Conservation (phyloP, 306 rosid genomes). For the Prunus padus region DNA sequence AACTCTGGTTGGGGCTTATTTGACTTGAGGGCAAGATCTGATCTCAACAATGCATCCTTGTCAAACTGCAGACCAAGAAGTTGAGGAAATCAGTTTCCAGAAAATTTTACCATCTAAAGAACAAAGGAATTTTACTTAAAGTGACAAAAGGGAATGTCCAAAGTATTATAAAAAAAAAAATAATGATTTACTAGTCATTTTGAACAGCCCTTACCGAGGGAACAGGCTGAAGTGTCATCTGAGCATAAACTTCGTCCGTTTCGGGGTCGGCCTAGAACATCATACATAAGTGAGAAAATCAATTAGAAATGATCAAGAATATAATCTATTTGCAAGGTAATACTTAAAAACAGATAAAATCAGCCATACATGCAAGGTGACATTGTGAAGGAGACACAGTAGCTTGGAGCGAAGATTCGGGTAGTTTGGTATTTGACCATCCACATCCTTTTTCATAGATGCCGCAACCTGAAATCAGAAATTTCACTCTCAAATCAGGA, state of each 20-base stretch:
- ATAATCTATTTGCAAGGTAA: neutral
- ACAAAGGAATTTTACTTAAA: neutral
- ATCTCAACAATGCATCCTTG: slow-evolving; percentile 77
- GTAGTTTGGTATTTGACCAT: slow-evolving; percentile 76
- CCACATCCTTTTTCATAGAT: slow-evolving; percentile 76
- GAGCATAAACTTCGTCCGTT: slow-evolving; percentile 92
- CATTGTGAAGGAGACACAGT: slow-evolving; percentile 73
- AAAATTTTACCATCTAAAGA: slow-evolving; percentile 1
- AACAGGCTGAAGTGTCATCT: slow-evolving; percentile 89
- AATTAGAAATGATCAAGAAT: neutral
- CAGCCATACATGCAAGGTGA: slow-evolving; percentile 75
- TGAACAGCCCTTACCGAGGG: slow-evolving; percentile 55
- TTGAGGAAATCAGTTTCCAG: slow-evolving; percentile 17
- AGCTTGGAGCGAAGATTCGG: slow-evolving; percentile 84
- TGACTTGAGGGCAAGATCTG: slow-evolving; percentile 85
- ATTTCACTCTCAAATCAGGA: slow-evolving; percentile 12
- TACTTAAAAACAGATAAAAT: neutral
- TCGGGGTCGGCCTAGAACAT: slow-evolving; percentile 82
- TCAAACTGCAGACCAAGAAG: slow-evolving; percentile 52
- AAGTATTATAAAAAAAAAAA: neutral
- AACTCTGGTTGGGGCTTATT: slow-evolving; percentile 83
- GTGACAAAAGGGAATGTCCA: slow-evolving; percentile 2
- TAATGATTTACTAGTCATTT: neutral
- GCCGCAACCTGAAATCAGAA: slow-evolving; percentile 79
- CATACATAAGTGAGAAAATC: neutral